Evolutionary conservation across 2,329 filamentous ascomycete genomes (phyloP).

Genomic region (Cercospora nicotianae): DNA sequence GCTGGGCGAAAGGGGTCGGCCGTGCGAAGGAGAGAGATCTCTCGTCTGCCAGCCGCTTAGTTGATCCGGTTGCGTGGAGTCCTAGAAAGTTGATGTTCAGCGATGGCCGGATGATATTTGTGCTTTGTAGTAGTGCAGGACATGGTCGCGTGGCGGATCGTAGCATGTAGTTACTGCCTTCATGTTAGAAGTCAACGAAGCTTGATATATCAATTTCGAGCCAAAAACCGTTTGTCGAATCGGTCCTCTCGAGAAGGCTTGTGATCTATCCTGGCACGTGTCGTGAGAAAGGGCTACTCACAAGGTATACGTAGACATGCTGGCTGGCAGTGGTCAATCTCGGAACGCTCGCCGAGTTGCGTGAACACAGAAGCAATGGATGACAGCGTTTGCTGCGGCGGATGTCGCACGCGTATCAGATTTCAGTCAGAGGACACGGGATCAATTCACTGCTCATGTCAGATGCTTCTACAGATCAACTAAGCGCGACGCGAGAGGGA

Average conservation of each 20-base stretch:
- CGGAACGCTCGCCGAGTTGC: neutral
- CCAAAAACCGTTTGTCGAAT: no score
- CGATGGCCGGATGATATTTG: neutral
- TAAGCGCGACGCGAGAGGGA: neutral
- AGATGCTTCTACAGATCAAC: neutral
- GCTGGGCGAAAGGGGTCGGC: neutral
- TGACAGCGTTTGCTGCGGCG: neutral
- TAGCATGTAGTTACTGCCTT: neutral
- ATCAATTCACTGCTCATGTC: neutral
- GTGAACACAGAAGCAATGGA: neutral
- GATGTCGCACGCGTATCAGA: neutral
- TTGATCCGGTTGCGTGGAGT: neutral
- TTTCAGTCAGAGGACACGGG: neutral
- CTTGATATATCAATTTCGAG: neutral
- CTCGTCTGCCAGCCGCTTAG: neutral
- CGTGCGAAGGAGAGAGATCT: neutral
- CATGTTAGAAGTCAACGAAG: neutral
- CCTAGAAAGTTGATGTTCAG: neutral
- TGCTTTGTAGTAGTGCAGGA: neutral
- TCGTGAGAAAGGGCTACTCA: neutral
- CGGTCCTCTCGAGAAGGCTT: neutral
- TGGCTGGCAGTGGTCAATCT: neutral
- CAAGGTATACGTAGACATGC: neutral
- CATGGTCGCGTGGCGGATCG: neutral
- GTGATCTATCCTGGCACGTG: neutral